Evolutionary conservation across 2,329 filamentous ascomycete genomes (phyloP), one percentile per base, ranked within the genome.

Genomic region (Ascochyta clinopodiicola): DNA sequence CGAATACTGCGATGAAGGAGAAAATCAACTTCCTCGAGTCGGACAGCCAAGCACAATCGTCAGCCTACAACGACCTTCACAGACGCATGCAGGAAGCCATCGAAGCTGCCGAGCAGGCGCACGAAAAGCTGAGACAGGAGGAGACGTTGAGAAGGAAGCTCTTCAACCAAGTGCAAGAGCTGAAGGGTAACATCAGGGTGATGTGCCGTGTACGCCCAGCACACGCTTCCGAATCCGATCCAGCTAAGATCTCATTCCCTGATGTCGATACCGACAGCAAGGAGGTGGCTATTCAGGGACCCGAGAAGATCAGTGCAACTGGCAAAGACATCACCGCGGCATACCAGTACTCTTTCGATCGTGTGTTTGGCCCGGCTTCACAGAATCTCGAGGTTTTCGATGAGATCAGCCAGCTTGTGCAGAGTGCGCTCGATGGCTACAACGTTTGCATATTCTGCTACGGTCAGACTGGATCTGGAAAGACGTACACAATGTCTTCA

Each of bases 371-470:
- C 0, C 92, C 93, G 0, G 77, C 80, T 0, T 86, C 88, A 1
- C 84, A 88, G 63, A 99, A 99, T 71, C 82, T 86, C 17, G 89
- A 96, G 62, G 88, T 99, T 1, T 99, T 99, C 72, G 91, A 91
- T 51, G 95, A 99, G 73, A 98, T 98, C 71, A 96, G 92, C 52
- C 95, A 99, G 73, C 85, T 99, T 31, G 93, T 99, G 1, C 95
- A 99, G 77, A 96, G 91, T 65, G 95, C 96, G 0, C 82, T 99
- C 35, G 95, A 99, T 70, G 95, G 95, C 1, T 99, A 96, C 80
- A 99, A 98, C 66, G 95, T 99, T 46, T 98, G 94, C 77, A 98
- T 99, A 60, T 96, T 99, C 78, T 97, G 93, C 72, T 99, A 99
- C 71, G 95, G 95, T 38, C 95, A 99, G 76, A 99, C 95, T 0